A percentile compares a stretch with the other conserved stretches of the same genome.
phyloP scores from a whole-genome alignment of 1,139 yeast genomes.

The Suhomyces anneliseae region DNA sequence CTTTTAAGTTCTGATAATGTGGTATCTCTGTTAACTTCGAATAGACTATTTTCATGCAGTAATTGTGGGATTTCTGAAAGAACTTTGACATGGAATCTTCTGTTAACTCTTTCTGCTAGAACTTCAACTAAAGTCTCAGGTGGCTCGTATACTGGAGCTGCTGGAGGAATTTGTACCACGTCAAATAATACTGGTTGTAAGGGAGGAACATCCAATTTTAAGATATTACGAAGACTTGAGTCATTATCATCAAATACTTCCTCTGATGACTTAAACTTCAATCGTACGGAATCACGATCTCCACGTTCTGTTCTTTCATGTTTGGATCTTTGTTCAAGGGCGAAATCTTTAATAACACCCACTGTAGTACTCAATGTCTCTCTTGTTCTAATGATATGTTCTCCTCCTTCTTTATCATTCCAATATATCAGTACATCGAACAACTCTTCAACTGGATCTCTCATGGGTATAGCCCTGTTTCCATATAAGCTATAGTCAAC shows the following conservation, averaged over 20 bases:
- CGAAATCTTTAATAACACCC: constrained; percentile 21
- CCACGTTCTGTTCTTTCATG: background rate
- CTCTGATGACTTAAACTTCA: constrained; percentile 5
- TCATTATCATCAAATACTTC: constrained; percentile 15
- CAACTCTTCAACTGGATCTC: constrained; percentile 26
- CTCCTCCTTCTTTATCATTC: constrained; percentile 11
- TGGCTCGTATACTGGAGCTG: background rate
- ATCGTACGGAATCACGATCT: background rate
- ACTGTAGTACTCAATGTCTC: constrained; percentile 28
- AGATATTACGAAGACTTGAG: constrained; percentile 17
- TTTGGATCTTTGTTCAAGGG: constrained; percentile 16
- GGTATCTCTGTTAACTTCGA: constrained; percentile 25
- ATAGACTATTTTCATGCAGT: constrained; percentile 24
- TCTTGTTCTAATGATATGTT: constrained; percentile 14
- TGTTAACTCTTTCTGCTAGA: background rate
- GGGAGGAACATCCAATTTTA: constrained; percentile 35
- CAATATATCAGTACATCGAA: constrained; percentile 26
- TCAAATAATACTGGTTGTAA: constrained; percentile 17
- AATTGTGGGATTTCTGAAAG: constrained; percentile 20
- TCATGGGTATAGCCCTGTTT: constrained; percentile 19
- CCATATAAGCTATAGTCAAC: constrained; percentile 27
- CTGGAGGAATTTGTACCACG: background rate
- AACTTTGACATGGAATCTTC: constrained; percentile 17
- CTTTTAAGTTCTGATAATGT: constrained; percentile 25
- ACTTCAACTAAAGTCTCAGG: too few species aligned